A percentile compares a stretch with the other conserved stretches of the same genome.
These are phyloP conservation scores for Tetraselmis chui DNA, from an alignment of 139 green algal genomes.

Conservation along the genomic window DNA sequence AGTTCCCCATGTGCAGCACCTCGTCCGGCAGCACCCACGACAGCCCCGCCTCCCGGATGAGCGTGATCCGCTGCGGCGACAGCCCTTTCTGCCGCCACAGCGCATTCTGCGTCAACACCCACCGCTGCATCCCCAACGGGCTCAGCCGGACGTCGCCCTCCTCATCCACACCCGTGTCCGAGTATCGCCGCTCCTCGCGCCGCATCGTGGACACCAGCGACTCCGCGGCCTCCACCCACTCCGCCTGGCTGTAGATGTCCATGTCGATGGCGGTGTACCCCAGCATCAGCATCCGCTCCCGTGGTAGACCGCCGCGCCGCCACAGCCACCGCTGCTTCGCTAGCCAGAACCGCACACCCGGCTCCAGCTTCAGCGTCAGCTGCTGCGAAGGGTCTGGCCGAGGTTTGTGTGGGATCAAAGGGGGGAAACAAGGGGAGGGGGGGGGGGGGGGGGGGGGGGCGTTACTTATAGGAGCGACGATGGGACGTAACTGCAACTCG, in stretches of 20 bases:
- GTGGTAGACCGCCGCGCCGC: conserved; percentile 20
- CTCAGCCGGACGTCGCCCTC: conserved; percentile 8
- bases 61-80: conserved; percentile 20
- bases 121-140: conserved; percentile 22
- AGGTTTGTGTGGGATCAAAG: too few species aligned
- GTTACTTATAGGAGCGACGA: too few species aligned
- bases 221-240: conserved; percentile 35
- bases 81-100: conserved; percentile 30
- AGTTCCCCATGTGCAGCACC: neutral
- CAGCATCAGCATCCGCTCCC: conserved; percentile 36
- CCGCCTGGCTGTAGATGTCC: conserved; percentile 19
- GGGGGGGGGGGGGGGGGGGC: too few species aligned
- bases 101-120: conserved; percentile 40
- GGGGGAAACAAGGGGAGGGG: too few species aligned
- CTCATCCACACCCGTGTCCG: neutral
- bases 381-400: too few species aligned
- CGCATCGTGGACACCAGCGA: conserved; percentile 22
- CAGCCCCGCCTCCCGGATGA: neutral
- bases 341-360: conserved; percentile 38
- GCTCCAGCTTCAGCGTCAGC: conserved; percentile 11
- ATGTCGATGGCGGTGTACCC: conserved; percentile 39
- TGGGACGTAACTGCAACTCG: too few species aligned
- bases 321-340: conserved; percentile 41
- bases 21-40: neutral
- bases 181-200: conserved; percentile 9